Conservation (phyloP, 257 asterid genomes). For the Knoxia roxburghii region DNA sequence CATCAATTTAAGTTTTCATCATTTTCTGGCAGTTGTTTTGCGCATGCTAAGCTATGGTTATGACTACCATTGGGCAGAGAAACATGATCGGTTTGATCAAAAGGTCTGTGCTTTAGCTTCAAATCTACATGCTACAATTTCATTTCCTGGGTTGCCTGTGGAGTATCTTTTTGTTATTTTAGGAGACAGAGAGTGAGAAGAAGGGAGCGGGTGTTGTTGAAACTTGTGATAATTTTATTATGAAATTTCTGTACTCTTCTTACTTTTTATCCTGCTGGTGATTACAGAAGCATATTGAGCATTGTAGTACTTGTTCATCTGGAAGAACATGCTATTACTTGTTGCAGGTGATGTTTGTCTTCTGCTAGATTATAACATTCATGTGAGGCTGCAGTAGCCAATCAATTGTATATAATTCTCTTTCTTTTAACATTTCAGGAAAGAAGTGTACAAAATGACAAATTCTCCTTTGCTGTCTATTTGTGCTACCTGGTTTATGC, state of each 20-base stretch:
- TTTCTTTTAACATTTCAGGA: slow-evolving; percentile 46
- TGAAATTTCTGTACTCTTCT: background rate
- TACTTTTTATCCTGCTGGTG: slow-evolving; percentile 17
- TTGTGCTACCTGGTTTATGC: slow-evolving; percentile 83
- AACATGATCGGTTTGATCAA: slow-evolving; percentile 47
- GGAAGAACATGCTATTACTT: slow-evolving; percentile 82
- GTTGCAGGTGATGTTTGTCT: slow-evolving; percentile 61
- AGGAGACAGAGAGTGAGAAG: background rate
- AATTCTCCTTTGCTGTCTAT: slow-evolving; percentile 65
- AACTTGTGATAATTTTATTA: background rate
- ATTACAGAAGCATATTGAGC: slow-evolving; percentile 69
- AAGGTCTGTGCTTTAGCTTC: slow-evolving; percentile 40
- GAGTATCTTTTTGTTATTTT: background rate
- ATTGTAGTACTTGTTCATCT: slow-evolving; percentile 64
- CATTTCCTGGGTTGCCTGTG: slow-evolving; percentile 1
- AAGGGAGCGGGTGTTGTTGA: too few species aligned
- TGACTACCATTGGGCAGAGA: slow-evolving; percentile 86
- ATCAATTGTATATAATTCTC: slow-evolving; percentile 9
- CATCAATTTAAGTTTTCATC: background rate
- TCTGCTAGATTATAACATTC: slow-evolving; percentile 15
- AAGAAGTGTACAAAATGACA: slow-evolving; percentile 55
- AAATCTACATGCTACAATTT: background rate
- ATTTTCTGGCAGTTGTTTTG: slow-evolving; percentile 62
- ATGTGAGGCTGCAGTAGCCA: slow-evolving; percentile 2
- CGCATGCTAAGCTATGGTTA: slow-evolving; percentile 97